Evolutionary conservation across 2,329 filamentous ascomycete species (phyloP), one percentile per base, ranked within the genome.

Genomic region (Penicillium hordei): DNA sequence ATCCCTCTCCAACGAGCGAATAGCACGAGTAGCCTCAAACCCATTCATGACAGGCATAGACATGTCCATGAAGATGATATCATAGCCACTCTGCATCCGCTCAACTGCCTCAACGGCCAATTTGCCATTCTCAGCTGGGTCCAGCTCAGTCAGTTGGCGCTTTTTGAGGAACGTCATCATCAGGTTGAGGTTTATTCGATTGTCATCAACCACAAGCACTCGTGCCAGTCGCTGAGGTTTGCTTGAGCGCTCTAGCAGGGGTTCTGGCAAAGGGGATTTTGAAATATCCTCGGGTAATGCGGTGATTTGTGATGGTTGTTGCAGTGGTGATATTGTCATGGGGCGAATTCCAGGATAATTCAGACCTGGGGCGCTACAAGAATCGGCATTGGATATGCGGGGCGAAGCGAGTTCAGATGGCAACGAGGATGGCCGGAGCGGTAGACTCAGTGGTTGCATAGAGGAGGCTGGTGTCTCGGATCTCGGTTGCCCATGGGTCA

Each of bases 1-100:
- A 36, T 76, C 74, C 55, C 66, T 73, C 55, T 78, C 75, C n/a
- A 75, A 65, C 9, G 71, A 62, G 12, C 79, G 75, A 49, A 81
- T 81, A n/a, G 74, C 72, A 8, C 77, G 73, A 5, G 79, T 79
- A 2, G 79, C 76, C 62, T 79, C 75, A 48, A 80, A 79, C 1
- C 79, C 78, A 60, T 79, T 76, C 76, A 80, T 78, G 5, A 79
- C 73, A 0, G 78, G 78, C 78, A 81, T 81, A 2, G 74, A 76
- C 36, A 80, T 78, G 48, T 80, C 76, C 78, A 80, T 80, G 60
- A 80, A 78, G 48, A 80, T 76, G 31, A 78, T 74, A 58, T 79
- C 76, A 54, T 76, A 78, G 8, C 73, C 71, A 38, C 68, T 63
- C 31, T 62, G 53, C 33, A 70, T 52, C 44, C 62, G 61, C 57